Conservation (phyloP, 306 rosid species). For the Abrus pulchellus region DNA sequence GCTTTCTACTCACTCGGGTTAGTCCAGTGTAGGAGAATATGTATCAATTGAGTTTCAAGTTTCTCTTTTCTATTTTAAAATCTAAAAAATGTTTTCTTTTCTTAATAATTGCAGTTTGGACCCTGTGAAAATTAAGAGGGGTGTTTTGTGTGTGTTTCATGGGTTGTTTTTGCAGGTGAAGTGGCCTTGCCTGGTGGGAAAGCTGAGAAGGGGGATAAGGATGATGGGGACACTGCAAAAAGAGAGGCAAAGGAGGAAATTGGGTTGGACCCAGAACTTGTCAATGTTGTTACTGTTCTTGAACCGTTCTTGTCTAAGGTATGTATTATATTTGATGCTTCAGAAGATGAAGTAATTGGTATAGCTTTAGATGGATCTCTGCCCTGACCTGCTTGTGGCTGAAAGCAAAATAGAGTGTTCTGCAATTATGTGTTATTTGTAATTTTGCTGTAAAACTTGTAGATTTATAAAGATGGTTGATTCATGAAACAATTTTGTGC, state of each 20-base stretch:
- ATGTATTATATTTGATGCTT: conserved; percentile 2
- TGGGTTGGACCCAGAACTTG: conserved; percentile 88
- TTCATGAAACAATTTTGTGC: conserved; percentile 28
- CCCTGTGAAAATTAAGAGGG: conserved; percentile 7
- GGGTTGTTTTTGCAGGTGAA: conserved; percentile 69
- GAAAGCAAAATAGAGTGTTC: conserved; percentile 39
- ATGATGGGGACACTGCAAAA: conserved; percentile 87
- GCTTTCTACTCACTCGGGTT: conserved; percentile 90
- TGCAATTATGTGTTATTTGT: background rate
- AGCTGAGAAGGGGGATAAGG: conserved; percentile 88
- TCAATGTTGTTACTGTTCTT: conserved; percentile 80
- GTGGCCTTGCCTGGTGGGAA: conserved; percentile 97
- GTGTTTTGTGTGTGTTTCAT: conserved; percentile 12
- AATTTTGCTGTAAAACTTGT: conserved; percentile 9
- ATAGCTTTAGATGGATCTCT: conserved; percentile 13
- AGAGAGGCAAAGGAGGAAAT: conserved; percentile 96
- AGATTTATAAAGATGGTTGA: conserved; percentile 30
- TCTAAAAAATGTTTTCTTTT: background rate
- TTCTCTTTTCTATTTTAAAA: conserved; percentile 22
- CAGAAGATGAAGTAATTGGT: conserved; percentile 4
- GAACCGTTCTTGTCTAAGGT: conserved; percentile 98
- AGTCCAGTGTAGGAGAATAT: conserved; percentile 32
- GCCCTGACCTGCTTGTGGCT: conserved; percentile 30
- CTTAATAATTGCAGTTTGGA: background rate
- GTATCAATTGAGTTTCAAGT: conserved; percentile 58